Evolutionary conservation across 2,329 filamentous ascomycete species (phyloP), one percentile per base, ranked within the genome.

Genomic region (Aspergillus sp.): DNA sequence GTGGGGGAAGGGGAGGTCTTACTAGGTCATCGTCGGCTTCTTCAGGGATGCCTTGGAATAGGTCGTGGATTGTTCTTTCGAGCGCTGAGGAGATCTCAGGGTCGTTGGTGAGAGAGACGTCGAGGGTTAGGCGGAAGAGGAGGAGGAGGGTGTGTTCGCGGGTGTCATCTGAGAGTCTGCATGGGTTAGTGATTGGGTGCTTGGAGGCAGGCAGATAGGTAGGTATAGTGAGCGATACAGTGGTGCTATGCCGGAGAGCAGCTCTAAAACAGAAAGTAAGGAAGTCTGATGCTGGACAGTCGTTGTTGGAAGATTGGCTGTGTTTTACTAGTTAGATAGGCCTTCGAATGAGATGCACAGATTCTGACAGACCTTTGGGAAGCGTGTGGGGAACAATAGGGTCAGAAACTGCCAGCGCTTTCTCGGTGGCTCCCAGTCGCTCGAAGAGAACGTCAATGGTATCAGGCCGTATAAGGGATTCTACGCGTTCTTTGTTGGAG

Each of bases 381-480:
- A 64, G 50, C 9, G 59, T 18, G 18, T 72, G 67, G 47, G 75
- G 71, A 6, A 66, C 36, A 46, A 77, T 61, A 18, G 62, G 46
- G 6, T 72, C 62, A 26, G 70, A 66, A 31, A 71, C 32, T 49
- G 71, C 73, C 16, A 84, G 73, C 45, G 82, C 80, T 36, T 80
- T 76, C 2, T 77, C 76, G 1, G 57, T 74, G 46, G 85, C 87
- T 3, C 88, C 88, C 6, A 92, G 70, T 16, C 75, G 76, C 54
- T 74, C 73, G 62, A 93, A 89, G 11, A 91, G 74, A 6, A 76
- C 70, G 54, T 84, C 68, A 11, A 84, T 70, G 52, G 75, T 69
- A 29, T 67, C 55, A 10, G 70, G 68, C 66, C 55, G 87, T 64
- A 68, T 75, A 64, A 70, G 65, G 0, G 65, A 65, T 26, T 63